Percentiles rank a stretch among this genome's conserved stretches.
These are phyloP conservation scores for Elongisporangium anandrum DNA, from an alignment of 352 stramenopile species.

Conservation along the genomic window DNA sequence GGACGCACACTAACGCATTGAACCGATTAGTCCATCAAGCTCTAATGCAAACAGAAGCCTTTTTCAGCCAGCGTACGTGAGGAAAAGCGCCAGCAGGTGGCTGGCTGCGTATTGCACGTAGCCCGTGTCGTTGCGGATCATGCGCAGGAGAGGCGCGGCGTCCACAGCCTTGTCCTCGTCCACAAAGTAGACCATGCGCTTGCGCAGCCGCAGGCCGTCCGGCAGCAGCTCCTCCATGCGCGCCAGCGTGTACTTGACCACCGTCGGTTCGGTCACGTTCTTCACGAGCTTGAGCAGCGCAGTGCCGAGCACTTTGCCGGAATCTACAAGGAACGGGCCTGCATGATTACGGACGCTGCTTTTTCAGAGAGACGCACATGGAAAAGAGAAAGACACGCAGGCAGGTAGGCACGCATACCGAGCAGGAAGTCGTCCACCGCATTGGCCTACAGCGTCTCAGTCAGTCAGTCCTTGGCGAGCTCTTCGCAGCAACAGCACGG, in stretches of 20 bases:
- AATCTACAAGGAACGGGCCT: conserved; percentile 28
- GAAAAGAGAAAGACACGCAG: background rate
- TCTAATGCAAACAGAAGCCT: background rate
- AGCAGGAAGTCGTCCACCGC: conserved; percentile 71
- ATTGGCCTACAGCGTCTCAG: conserved; percentile 38
- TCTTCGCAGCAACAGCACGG: no score
- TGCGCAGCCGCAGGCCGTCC: conserved; percentile 73
- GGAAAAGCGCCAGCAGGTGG: conserved; percentile 77
- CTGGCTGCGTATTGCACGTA: conserved; percentile 83
- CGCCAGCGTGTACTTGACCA: conserved; percentile 83
- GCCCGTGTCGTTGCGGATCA: conserved; percentile 82
- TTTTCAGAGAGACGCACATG: background rate
- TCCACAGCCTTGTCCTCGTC: conserved; percentile 70
- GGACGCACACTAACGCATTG: conserved; percentile 51
- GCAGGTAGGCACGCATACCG: conserved; percentile 12
- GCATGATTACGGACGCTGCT: background rate
- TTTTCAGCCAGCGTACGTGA: conserved; percentile 38
- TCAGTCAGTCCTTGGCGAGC: conserved; percentile 13
- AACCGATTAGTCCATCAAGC: conserved; percentile 3
- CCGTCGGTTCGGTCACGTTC: conserved; percentile 85
- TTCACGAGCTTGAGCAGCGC: conserved; percentile 83
- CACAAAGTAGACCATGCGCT: conserved; percentile 76
- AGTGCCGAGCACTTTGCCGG: conserved; percentile 47
- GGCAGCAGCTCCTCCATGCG: conserved; percentile 85
- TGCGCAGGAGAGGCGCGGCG: conserved; percentile 72